phyloP scores from a whole-genome alignment of 129 eudicot genomes.

The Ambrosia trifida region DNA sequence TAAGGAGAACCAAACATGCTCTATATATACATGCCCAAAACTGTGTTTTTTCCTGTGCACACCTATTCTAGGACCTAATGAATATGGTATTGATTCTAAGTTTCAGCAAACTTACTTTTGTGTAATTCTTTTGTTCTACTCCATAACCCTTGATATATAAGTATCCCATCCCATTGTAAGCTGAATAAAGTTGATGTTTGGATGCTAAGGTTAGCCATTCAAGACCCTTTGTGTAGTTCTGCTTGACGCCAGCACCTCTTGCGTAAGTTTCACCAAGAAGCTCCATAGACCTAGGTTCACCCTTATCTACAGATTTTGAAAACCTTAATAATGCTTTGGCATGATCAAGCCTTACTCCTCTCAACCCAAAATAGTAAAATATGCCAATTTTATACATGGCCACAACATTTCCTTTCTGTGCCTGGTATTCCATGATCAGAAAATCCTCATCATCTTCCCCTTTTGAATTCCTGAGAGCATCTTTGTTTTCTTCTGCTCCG shows the following conservation, averaged over 20 bases:
- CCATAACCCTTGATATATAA: slow-evolving; percentile 93
- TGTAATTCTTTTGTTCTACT: slow-evolving; percentile 86
- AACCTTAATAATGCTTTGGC: slow-evolving; percentile 88
- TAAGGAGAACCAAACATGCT: too few species aligned
- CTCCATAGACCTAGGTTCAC: slow-evolving; percentile 94
- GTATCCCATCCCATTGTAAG: slow-evolving; percentile 98
- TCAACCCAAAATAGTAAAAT: slow-evolving; percentile 85
- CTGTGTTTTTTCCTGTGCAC: neutral
- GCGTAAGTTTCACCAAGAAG: slow-evolving; percentile 97
- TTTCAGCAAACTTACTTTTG: slow-evolving; percentile 64
- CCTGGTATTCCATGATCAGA: slow-evolving; percentile 93
- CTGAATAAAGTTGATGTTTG: slow-evolving; percentile 82
- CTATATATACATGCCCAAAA: neutral
- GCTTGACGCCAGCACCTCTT: slow-evolving; percentile 87
- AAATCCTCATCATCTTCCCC: slow-evolving; percentile 99
- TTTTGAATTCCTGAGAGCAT: slow-evolving; percentile 83
- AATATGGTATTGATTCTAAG: slow-evolving; percentile 2
- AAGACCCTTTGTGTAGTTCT: slow-evolving; percentile 83
- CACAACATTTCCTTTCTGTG: slow-evolving; percentile 87
- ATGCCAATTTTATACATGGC: slow-evolving; percentile 96
- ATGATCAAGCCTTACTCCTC: slow-evolving; percentile 94
- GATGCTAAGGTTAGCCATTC: slow-evolving; percentile 95
- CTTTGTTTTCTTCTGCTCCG: slow-evolving; percentile 95
- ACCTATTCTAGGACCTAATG: neutral
- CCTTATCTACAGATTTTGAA: slow-evolving; percentile 87